Conservation (phyloP, 352 stramenopile genomes). For the Phytopythium boreale region DNA sequence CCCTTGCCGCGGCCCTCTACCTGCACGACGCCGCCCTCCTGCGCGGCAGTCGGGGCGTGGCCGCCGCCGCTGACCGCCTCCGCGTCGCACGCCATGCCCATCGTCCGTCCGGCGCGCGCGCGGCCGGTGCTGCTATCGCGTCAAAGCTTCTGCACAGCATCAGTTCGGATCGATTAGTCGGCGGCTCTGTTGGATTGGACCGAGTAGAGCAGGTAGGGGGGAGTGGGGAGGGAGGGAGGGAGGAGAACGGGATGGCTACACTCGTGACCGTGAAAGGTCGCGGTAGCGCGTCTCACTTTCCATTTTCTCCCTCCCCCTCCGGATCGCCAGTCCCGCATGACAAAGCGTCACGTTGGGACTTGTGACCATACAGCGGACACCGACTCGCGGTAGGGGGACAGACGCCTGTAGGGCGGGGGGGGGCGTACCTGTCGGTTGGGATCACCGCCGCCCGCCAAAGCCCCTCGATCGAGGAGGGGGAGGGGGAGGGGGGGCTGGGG, state of each 20-base stretch:
- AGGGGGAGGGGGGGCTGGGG: neutral
- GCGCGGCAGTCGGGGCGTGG: neutral
- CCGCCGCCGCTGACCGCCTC: conserved; percentile 44
- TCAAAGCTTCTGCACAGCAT: conserved; percentile 1
- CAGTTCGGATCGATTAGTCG: neutral
- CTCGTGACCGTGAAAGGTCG: neutral
- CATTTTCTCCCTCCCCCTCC: neutral
- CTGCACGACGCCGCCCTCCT: conserved; percentile 4
- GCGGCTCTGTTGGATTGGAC: too few relatives aligned
- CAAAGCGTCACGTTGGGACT: neutral
- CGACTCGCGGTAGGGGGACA: neutral
- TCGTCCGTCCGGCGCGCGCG: conserved; percentile 15
- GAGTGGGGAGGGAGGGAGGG: too few relatives aligned
- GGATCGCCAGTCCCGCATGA: neutral
- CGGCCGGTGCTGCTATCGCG: conserved; percentile 6
- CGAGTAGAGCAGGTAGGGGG: neutral
- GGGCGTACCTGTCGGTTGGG: neutral
- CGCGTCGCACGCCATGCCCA: conserved; percentile 68
- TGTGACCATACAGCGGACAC: neutral
- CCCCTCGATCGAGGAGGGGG: neutral
- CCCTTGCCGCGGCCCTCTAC: conserved; percentile 3
- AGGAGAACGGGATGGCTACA: neutral
- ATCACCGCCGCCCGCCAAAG: neutral
- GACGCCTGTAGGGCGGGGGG: neutral
- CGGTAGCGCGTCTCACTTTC: neutral